A percentile compares a stretch with the other conserved stretches of the same genome.
Evolutionary conservation across 495 filamentous ascomycete species (phyloP).

Genomic region (Melanomma pulvis-pyrius): DNA sequence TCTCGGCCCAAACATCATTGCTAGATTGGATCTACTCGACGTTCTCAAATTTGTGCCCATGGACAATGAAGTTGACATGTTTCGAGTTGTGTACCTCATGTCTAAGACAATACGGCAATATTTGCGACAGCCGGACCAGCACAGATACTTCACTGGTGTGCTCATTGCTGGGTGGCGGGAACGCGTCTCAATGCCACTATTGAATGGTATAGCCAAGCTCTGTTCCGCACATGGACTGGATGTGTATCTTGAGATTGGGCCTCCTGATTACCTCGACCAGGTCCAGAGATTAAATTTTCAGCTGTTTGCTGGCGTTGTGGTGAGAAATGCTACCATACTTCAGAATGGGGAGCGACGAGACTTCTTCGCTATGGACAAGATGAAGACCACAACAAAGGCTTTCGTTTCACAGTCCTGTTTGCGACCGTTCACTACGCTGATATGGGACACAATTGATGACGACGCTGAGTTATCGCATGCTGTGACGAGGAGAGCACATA

Average conservation of each 20-base stretch:
- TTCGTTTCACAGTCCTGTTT: constrained; percentile 55
- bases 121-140: constrained; percentile 19
- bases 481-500: constrained; percentile 55
- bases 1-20: constrained; percentile 44
- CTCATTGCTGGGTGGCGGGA: constrained; percentile 56
- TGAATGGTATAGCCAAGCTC: constrained; percentile 46
- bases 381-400: constrained; percentile 50
- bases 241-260: constrained; percentile 55
- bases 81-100: constrained; percentile 39
- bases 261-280: constrained; percentile 54
- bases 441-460: constrained; percentile 62
- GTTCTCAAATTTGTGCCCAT: constrained; percentile 38
- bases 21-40: constrained; percentile 49
- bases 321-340: constrained; percentile 46
- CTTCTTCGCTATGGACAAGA: constrained; percentile 47
- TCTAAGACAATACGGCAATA: constrained; percentile 42
- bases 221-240: constrained; percentile 48
- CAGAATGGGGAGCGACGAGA: constrained; percentile 46
- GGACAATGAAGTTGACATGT: constrained; percentile 45
- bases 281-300: constrained; percentile 41
- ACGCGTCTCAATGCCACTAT: constrained; percentile 42
- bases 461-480: constrained; percentile 53
- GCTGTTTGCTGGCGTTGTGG: constrained; percentile 42
- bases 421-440: constrained; percentile 35
- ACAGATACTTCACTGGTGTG: constrained; percentile 50